Base-by-base conservation (phyloP, 345 rosid genomes). In the Citrus cavaleriei region DNA sequence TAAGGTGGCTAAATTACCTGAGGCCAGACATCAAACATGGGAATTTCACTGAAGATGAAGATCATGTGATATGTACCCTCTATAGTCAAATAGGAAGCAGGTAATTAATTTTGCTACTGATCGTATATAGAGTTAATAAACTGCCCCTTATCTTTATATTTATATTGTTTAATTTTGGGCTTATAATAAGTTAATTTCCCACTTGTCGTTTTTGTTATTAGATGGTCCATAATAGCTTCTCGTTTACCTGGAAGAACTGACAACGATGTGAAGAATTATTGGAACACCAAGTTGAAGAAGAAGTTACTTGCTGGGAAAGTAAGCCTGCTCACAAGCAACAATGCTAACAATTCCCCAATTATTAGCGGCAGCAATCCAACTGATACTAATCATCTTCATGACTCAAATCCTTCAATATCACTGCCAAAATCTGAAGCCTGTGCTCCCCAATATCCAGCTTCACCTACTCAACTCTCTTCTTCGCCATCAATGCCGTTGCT, bases 211-310 rank as follows among this genome's bases (percentile, higher is more conserved):
- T 68, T 55, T 72, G 68, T 55, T 72, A 59, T 76, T 59, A 90
- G 94, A 71, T 90, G 94, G 91, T 86, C 92, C 32, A 27, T 86
- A 68, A 90, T 89, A 77, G 92, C 94, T 27, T 86, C 92, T 79
- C 87, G 81, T 9, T 78, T 90, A 18, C 81, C 88, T 2, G 88
- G 93, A 77, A 86, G 93, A 84, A 90, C 93, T 2, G 93, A 89
- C 71, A 90, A 90, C 22, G 94, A 89, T 57, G 85, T 90, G 74
- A 90, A 90, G 74, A 90, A 90, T 69, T 81, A 90, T 57, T 90
- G 94, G 94, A 90, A 89, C 72, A 90, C 92, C 59, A 89, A 86
- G 74, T 73, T 90, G 60, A 90, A 87, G 88, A 90, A 87, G 84
- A 89, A 85, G 85, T 77, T 85, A 22, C 40, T 81, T 62, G 80